Evolutionary conservation across 176 grass and related monocot species (phyloP).

Genomic region (Microstegium vimineum): DNA sequence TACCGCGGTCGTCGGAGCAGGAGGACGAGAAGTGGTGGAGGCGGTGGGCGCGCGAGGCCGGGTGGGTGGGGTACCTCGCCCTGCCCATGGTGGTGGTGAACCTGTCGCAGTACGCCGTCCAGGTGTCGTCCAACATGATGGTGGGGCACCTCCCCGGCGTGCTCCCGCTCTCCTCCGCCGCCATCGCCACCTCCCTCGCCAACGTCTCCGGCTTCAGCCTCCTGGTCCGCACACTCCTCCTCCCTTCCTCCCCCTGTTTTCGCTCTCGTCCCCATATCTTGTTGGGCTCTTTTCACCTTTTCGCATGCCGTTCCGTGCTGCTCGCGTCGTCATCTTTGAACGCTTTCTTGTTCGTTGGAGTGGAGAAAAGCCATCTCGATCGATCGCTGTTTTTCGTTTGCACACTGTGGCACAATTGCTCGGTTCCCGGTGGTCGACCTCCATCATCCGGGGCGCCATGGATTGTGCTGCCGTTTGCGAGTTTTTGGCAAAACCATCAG

Average conservation of each 20-base stretch:
- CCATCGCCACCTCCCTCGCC: conserved; percentile 81
- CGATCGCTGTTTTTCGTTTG: not conserved
- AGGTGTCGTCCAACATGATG: conserved; percentile 86
- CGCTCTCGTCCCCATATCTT: too few species aligned
- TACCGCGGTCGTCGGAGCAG: not conserved
- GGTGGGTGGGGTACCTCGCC: conserved; percentile 44
- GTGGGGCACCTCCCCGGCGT: conserved; percentile 80
- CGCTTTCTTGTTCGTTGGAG: not conserved
- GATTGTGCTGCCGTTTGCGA: not conserved
- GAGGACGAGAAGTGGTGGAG: not conserved
- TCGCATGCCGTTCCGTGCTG: not conserved
- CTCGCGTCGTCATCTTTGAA: not conserved
- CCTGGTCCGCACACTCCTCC: conserved; percentile 44
- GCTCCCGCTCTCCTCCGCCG: conserved; percentile 63
- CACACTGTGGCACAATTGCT: too few species aligned
- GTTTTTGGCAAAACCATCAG: not conserved
- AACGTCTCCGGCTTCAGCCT: conserved; percentile 88
- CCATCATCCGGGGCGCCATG: not conserved
- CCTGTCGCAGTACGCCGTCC: conserved; percentile 50
- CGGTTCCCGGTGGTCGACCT: not conserved
- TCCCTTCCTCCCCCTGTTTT: fast-evolving
- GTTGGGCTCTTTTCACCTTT: too few species aligned
- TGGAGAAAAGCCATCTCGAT: not conserved
- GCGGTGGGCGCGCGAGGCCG: conserved; percentile 17
- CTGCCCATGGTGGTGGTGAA: conserved; percentile 54